Evolutionary conservation across 768 basidiomycete species (phyloP).

Genomic region (Gloeophyllum trabeum): DNA sequence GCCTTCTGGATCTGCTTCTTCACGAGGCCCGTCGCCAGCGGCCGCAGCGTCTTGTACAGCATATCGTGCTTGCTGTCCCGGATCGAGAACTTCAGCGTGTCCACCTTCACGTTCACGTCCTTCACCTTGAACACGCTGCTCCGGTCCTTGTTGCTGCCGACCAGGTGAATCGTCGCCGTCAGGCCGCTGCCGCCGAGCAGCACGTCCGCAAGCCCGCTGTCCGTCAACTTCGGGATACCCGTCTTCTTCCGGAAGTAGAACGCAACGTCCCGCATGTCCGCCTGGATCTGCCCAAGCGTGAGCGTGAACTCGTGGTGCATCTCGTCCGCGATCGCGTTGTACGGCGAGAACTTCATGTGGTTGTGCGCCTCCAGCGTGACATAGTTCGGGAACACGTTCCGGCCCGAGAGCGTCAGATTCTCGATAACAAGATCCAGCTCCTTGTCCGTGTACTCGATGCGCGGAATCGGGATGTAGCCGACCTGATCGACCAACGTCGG

Average conservation of each 20-base stretch:
- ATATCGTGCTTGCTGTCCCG: conserved; percentile 87
- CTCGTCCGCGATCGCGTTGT: conserved; percentile 43
- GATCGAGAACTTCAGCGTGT: conserved; percentile 81
- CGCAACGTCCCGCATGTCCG: conserved; percentile 87
- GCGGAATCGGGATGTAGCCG: conserved; percentile 82
- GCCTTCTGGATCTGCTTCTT: conserved; percentile 65
- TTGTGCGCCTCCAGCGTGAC: conserved; percentile 70
- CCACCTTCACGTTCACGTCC: conserved; percentile 69
- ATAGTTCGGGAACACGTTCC: conserved; percentile 82
- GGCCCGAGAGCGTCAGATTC: conserved; percentile 81
- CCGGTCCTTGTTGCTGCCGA: conserved; percentile 47
- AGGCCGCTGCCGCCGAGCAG: conserved; percentile 78
- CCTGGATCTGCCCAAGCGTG: conserved; percentile 78
- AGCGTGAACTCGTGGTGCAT: conserved; percentile 64
- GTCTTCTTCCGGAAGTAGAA: conserved; percentile 86
- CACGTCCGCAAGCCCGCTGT: conserved; percentile 81
- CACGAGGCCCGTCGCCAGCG: conserved; percentile 71
- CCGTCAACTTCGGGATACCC: conserved; percentile 69
- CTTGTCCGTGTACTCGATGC: conserved; percentile 89
- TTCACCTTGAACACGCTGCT: conserved; percentile 66
- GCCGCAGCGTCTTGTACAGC: conserved; percentile 75
- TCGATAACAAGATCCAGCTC: conserved; percentile 83
- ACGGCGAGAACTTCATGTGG: conserved; percentile 77
- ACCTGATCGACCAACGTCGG: conserved; percentile 69
- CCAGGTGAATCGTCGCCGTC: conserved; percentile 52